These are phyloP conservation scores for Psilocybe azurescens DNA, from an alignment of 768 basidiomycete species.

Conservation along the genomic window DNA sequence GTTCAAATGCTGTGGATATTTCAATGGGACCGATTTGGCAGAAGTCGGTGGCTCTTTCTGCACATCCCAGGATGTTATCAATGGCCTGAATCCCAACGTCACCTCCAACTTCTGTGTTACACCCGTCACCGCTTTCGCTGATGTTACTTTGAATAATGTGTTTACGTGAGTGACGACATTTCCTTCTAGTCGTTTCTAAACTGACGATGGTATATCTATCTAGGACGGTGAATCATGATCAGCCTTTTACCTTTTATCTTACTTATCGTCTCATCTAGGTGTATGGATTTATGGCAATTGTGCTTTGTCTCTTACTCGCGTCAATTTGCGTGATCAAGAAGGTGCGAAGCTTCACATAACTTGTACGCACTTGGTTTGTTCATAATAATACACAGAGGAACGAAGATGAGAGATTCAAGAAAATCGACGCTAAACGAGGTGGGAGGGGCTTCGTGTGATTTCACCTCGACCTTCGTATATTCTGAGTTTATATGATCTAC, in stretches of 20 bases:
- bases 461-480: conserved; percentile 16
- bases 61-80: conserved; percentile 44
- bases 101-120: conserved; percentile 70
- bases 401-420: conserved; percentile 85
- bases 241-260: neutral
- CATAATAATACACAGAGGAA: conserved; percentile 54
- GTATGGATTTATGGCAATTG: conserved; percentile 86
- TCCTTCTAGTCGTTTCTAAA: neutral
- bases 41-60: conserved; percentile 72
- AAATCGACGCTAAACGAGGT: conserved; percentile 89
- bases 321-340: conserved; percentile 87
- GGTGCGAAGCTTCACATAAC: conserved; percentile 40
- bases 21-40: conserved; percentile 62
- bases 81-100: conserved; percentile 42
- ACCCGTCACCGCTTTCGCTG: conserved; percentile 70
- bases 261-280: conserved; percentile 41
- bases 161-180: conserved; percentile 69
- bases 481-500: conserved; percentile 21
- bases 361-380: neutral
- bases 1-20: conserved; percentile 90
- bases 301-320: conserved; percentile 76
- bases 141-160: conserved; percentile 75
- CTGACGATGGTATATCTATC: conserved; percentile 6
- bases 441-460: conserved; percentile 81
- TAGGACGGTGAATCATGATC: conserved; percentile 48